Conservation (phyloP, 2,329 filamentous ascomycete species). For the Diaporthe australafricana region DNA sequence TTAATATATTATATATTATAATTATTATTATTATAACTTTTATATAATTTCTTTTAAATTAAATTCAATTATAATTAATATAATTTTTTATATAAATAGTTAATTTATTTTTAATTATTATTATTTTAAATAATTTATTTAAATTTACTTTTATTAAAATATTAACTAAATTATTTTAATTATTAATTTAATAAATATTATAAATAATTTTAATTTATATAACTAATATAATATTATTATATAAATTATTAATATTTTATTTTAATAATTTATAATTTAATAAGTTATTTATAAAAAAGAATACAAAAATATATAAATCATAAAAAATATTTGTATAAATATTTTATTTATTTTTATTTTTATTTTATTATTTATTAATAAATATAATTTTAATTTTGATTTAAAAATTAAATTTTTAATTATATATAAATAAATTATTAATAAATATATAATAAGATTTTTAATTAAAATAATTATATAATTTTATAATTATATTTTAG, state of each 20-base stretch:
- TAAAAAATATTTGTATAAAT: background rate
- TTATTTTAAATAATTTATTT: background rate
- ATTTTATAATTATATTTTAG: too few species aligned
- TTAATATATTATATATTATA: background rate
- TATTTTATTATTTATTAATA: too few species aligned
- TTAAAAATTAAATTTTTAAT: too few species aligned
- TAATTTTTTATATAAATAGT: background rate
- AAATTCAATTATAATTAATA: background rate
- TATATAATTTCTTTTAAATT: background rate
- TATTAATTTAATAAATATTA: conserved; percentile 1
- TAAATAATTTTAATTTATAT: background rate
- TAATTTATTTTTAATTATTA: background rate
- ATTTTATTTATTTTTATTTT: too few species aligned
- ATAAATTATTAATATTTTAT: background rate
- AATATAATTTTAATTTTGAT: too few species aligned
- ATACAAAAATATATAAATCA: background rate
- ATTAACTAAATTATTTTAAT: background rate
- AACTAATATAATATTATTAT: background rate
- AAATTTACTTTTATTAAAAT: background rate
- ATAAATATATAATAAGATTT: too few species aligned
- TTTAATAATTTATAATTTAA: background rate
- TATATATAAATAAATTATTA: too few species aligned
- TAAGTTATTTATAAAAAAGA: background rate
- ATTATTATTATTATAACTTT: background rate
- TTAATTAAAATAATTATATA: too few species aligned